Conservation (phyloP, 2,329 filamentous ascomycete genomes). For the Raffaelea arxii region DNA sequence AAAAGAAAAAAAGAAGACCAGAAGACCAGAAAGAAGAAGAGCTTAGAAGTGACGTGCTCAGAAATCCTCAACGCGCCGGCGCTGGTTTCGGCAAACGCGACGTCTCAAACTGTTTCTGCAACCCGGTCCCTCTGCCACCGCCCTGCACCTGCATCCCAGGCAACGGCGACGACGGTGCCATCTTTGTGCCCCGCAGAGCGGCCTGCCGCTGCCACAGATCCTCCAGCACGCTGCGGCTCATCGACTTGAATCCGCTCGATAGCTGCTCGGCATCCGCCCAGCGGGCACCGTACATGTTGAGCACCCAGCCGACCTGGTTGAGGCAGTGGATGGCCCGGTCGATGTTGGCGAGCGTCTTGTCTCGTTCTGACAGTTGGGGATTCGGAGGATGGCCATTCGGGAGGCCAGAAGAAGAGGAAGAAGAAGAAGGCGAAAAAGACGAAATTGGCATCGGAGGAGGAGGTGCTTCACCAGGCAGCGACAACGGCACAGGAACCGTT, state of each 20-base stretch:
- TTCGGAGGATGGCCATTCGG: not conserved
- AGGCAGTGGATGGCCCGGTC: conserved; percentile 47
- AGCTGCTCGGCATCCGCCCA: conserved; percentile 49
- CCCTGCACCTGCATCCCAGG: too few species aligned
- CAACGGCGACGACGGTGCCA: too few species aligned
- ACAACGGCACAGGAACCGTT: conserved; percentile 31
- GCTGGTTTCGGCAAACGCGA: conserved; percentile 1
- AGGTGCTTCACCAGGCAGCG: conserved; percentile 34
- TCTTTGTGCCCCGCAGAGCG: not conserved
- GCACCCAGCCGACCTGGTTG: conserved; percentile 40
- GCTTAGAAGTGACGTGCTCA: too few species aligned
- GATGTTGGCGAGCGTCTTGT: conserved; percentile 33
- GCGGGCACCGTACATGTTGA: conserved; percentile 46
- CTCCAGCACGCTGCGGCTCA: conserved; percentile 34
- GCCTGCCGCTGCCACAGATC: conserved; percentile 30
- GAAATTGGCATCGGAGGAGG: conserved; percentile 43
- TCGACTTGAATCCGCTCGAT: conserved; percentile 41
- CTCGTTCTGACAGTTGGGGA: not conserved
- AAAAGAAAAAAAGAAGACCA: not conserved
- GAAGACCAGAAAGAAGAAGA: not conserved
- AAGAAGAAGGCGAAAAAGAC: not conserved
- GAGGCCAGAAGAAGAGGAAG: conserved; percentile 11
- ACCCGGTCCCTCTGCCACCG: too few species aligned
- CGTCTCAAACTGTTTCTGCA: conserved; percentile 4
- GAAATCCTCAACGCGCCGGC: too few species aligned